A percentile compares a stretch with the other conserved stretches of the same genome.
Evolutionary conservation across 768 basidiomycete species (phyloP).

Genomic region (Lenzites betulinus): DNA sequence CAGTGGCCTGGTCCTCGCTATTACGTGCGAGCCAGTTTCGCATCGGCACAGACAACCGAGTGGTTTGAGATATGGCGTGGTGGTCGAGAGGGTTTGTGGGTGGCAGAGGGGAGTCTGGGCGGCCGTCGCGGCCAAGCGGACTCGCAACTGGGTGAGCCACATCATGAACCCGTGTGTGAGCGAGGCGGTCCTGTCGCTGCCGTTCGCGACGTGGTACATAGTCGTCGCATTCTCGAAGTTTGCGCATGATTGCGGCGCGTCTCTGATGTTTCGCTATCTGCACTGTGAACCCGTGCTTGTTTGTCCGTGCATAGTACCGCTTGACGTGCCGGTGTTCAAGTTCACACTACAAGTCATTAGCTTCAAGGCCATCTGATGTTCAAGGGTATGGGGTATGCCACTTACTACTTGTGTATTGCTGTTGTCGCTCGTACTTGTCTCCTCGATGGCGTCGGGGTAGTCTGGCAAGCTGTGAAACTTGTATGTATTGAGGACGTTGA

Average conservation of each 20-base stretch:
- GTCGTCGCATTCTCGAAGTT: not conserved
- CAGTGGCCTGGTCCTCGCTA: not conserved
- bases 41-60: no score
- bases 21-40: not conserved
- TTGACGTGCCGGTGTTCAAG: slow-evolving; percentile 41
- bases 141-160: no score
- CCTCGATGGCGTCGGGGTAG: not conserved
- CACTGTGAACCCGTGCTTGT: slow-evolving; percentile 31
- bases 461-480: slow-evolving; percentile 18
- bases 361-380: not conserved
- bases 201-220: slow-evolving; percentile 28
- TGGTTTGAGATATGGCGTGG: not conserved
- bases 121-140: no score
- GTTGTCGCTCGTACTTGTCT: slow-evolving; percentile 11
- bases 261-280: slow-evolving; percentile 2
- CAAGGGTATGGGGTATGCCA: not conserved
- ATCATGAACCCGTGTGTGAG: slow-evolving; percentile 26
- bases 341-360: slow-evolving; percentile 35
- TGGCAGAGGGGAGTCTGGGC: not conserved
- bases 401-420: slow-evolving; percentile 11
- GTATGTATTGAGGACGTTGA: slow-evolving; percentile 19
- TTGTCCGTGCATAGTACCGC: slow-evolving; percentile 36
- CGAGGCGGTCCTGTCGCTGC: slow-evolving; percentile 7
- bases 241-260: not conserved
- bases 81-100: not conserved